Percentiles rank a stretch among this genome's conserved stretches.
Evolutionary conservation across 2,329 filamentous ascomycete genomes (phyloP).

Genomic region (Pyrenophora tritici-repentis): DNA sequence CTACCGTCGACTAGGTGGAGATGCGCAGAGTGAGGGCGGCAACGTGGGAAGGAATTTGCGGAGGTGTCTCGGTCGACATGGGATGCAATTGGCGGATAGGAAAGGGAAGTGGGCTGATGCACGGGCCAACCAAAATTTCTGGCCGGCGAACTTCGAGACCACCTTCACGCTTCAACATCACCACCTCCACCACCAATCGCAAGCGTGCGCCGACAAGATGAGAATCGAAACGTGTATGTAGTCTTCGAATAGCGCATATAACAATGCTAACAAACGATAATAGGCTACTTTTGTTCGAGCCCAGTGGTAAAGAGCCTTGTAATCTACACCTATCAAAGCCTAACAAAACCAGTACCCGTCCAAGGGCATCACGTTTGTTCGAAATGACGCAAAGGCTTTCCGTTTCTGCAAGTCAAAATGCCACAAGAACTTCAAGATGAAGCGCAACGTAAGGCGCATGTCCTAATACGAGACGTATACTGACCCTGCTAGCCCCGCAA

Average conservation of each 20-base stretch:
- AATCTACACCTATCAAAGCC: too few relatives aligned
- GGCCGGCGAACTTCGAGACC: constrained; percentile 5
- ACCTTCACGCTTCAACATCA: constrained; percentile 3
- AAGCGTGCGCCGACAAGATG: constrained; percentile 28
- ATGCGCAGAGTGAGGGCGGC: constrained; percentile 4
- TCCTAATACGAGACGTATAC: not conserved
- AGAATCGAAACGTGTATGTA: constrained; percentile 35
- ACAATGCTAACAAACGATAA: not conserved
- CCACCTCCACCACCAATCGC: constrained; percentile 14
- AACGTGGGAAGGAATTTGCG: constrained; percentile 18
- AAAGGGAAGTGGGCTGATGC: not conserved
- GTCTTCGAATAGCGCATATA: not conserved
- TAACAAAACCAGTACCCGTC: constrained; percentile 30
- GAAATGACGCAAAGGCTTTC: constrained; percentile 65
- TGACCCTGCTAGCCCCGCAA: constrained; percentile 3
- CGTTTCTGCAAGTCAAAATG: constrained; percentile 64
- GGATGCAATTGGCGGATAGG: constrained; percentile 17
- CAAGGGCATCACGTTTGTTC: constrained; percentile 62
- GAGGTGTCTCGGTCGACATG: constrained; percentile 28
- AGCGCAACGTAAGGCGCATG: constrained; percentile 86
- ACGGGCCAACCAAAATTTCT: constrained; percentile 22
- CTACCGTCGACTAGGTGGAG: constrained; percentile 5
- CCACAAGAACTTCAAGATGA: constrained; percentile 88
- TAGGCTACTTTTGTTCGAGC: constrained; percentile 65
- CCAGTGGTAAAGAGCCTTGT: constrained; percentile 35